Conservation (phyloP, 192 early-diverging fungal species). For the Backusella westeae region DNA sequence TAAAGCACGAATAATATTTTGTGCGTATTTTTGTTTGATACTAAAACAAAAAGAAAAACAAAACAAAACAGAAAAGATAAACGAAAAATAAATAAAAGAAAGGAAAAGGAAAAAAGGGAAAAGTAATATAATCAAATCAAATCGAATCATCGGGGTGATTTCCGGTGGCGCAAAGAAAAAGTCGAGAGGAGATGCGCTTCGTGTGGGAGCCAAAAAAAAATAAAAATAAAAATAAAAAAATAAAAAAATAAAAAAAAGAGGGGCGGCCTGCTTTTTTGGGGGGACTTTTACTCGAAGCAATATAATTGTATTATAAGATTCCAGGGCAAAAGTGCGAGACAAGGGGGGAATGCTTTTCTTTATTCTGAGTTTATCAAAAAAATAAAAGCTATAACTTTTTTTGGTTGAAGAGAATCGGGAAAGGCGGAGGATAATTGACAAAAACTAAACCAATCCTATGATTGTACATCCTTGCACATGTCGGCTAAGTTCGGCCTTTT, state of each 20-base stretch:
- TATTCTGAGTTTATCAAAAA: not conserved
- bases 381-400: not conserved
- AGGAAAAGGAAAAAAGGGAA: not conserved
- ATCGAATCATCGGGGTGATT: not conserved
- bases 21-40: not conserved
- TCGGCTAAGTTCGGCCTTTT: not conserved
- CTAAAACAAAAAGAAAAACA: not conserved
- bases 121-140: not conserved
- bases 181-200: not conserved
- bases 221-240: too few species aligned
- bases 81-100: not conserved
- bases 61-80: not conserved
- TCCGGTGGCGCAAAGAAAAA: not conserved
- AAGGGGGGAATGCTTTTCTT: not conserved
- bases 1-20: not conserved
- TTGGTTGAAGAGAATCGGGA: not conserved
- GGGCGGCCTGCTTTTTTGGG: not conserved
- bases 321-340: not conserved
- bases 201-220: too few species aligned
- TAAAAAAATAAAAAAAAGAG: not conserved
- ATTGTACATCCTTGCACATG: not conserved
- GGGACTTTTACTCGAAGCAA: not conserved
- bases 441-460: constrained; percentile 18
- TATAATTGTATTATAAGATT: not conserved
- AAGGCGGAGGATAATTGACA: not conserved